Percentiles rank a stretch among this genome's conserved stretches.
Evolutionary conservation across 2,329 filamentous ascomycete species (phyloP).

Genomic region (Pseudogymnoascus sp.): DNA sequence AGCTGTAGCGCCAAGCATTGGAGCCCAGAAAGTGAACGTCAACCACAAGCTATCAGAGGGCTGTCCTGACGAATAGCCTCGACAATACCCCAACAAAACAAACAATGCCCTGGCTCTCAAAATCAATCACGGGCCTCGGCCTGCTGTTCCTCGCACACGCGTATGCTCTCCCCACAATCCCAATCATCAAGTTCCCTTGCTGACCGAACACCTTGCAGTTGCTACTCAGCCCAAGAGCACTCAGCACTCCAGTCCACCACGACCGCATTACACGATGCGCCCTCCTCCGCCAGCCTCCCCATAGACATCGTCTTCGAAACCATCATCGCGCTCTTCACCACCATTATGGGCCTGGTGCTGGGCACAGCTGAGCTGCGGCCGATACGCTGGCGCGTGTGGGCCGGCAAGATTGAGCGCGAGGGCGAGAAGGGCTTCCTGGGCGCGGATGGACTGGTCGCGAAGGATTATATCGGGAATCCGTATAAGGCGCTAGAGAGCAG

Average conservation of each 20-base stretch:
- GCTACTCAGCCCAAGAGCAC: constrained; percentile 94
- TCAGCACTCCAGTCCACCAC: constrained; percentile 59
- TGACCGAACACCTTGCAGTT: constrained; percentile 43
- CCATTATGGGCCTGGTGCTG: constrained; percentile 75
- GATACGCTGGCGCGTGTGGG: constrained; percentile 76
- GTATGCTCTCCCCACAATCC: constrained; percentile 45
- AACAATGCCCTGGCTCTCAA: constrained; percentile 64
- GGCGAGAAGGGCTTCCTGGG: constrained; percentile 51
- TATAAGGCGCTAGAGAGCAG: constrained; percentile 72
- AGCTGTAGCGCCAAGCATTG: constrained; percentile 4
- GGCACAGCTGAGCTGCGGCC: constrained; percentile 72
- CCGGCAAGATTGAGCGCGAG: constrained; percentile 74
- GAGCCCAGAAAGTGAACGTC: constrained; percentile 9
- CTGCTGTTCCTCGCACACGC: constrained; percentile 75
- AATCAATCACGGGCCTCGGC: constrained; percentile 63
- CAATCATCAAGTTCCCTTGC: constrained; percentile 11
- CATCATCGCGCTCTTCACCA: constrained; percentile 66
- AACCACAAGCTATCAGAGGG: constrained; percentile 5
- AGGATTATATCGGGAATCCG: constrained; percentile 66
- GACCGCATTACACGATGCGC: constrained; percentile 35
- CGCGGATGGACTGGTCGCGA: constrained; percentile 57
- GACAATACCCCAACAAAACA: constrained; percentile 1
- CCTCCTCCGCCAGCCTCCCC: constrained; percentile 47
- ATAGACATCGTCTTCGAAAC: constrained; percentile 85
- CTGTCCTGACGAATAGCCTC: background rate